phyloP scores from a whole-genome alignment of 208 protist species.

The Herpetomonas samuelpessoai region DNA sequence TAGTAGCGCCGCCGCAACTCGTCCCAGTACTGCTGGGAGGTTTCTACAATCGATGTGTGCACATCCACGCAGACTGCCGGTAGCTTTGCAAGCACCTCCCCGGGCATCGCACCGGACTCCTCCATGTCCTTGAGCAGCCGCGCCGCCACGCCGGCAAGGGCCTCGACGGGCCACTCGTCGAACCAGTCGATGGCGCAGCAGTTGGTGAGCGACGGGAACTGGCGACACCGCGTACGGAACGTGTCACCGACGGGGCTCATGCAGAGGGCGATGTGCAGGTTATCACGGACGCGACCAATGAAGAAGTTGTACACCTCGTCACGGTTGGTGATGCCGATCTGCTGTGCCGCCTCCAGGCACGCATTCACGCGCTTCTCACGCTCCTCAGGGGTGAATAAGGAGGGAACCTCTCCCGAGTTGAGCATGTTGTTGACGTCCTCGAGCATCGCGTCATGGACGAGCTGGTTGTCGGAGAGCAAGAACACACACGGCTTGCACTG shows the following conservation, averaged over 20 bases:
- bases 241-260: conserved; percentile 96
- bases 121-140: conserved; percentile 69
- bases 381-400: conserved; percentile 96
- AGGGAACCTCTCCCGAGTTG: conserved; percentile 97
- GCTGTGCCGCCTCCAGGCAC: conserved; percentile 84
- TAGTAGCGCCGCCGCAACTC: conserved; percentile 93
- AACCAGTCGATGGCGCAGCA: conserved; percentile 99
- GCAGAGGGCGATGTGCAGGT: conserved; percentile 96
- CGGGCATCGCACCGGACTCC: conserved; percentile 15
- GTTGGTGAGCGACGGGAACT: conserved; percentile 98
- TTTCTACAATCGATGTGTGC: conserved; percentile 68
- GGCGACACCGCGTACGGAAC: conserved; percentile 93
- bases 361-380: conserved; percentile 94
- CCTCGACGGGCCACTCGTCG: conserved; percentile 95
- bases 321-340: conserved; percentile 85
- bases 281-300: conserved; percentile 93
- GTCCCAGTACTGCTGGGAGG: conserved; percentile 85
- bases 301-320: conserved; percentile 95
- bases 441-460: conserved; percentile 95
- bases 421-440: conserved; percentile 98
- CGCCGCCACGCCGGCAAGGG: conserved; percentile 87
- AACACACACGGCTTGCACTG: conserved; percentile 90
- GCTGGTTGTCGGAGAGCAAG: conserved; percentile 95
- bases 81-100: conserved; percentile 56
- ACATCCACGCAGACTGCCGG: conserved; percentile 87